Evolutionary conservation across 2,329 filamentous ascomycete species (phyloP), one percentile per base, ranked within the genome.

Genomic region (Aureobasidium sp.): DNA sequence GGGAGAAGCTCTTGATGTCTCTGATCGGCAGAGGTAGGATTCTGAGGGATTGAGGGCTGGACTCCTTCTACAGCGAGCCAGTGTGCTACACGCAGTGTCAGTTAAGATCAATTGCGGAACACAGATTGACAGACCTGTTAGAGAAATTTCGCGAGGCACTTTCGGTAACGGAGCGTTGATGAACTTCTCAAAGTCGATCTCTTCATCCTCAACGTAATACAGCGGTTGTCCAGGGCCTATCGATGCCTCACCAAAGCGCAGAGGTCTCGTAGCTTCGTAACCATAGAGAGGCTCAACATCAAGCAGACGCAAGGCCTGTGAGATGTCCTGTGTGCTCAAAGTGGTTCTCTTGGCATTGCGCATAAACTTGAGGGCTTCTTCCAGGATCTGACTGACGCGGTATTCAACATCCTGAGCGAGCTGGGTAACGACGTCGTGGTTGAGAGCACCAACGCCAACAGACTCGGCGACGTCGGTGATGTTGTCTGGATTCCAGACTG

Each of bases 51-150:
- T 0, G 91, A 90, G 2, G 94, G 94, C 73, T 99, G 93, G 32
- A 97, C 94, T 63, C 94, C 94, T 79, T 99, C 94, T 53, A 99
- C 91, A 27, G 94, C 92, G 64, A 97, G 86, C 93, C 94, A 99
- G 76, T 99, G 94, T 64, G 90, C 94, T 92, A 70, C 48, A 16
- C 9, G 8, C 4, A 8, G 8, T 29, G 42, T 59, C 54, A 59
- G 54, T 21, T 29, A 14, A 29, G 10, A 11, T 34, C 2, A 21
- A 13, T 16, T 68, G 55, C 13, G 64, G 62, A 36, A 32, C 47
- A 29, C 29, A 34, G 13, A n/a, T 10, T 7, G 25, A 45, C 81
- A 61, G 78, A 93, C 91, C 89, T 44, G 93, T 97, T 71, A 97
- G 93, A 64, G 86, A 90, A 69, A 94, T 88, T 74, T 99, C 94